Conservation (phyloP, 768 basidiomycete genomes). For the Leucocoprinus sp. region DNA sequence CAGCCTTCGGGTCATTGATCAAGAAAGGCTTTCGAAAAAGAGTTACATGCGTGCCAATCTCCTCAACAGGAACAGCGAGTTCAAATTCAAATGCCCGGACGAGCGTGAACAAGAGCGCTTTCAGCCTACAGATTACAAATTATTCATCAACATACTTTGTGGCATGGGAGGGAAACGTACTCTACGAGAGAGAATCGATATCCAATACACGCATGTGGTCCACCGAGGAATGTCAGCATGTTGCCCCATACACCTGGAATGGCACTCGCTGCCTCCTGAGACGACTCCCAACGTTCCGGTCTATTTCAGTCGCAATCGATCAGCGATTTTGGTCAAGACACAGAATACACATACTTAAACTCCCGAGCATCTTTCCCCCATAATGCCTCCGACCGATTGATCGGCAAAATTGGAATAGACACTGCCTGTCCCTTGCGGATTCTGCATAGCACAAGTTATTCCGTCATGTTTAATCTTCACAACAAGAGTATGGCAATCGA, state of each 20-base stretch:
- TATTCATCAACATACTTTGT: not conserved
- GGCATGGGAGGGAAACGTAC: slow-evolving; percentile 23
- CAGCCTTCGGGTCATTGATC: slow-evolving; percentile 30
- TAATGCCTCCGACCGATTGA: slow-evolving; percentile 44
- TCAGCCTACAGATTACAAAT: slow-evolving; percentile 18
- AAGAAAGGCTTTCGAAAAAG: slow-evolving; percentile 40
- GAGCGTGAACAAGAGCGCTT: slow-evolving; percentile 24
- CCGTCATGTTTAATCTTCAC: not conserved
- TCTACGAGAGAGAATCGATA: slow-evolving; percentile 57
- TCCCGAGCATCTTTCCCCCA: slow-evolving; percentile 59
- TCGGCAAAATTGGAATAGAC: slow-evolving; percentile 39
- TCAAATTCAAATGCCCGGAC: slow-evolving; percentile 38
- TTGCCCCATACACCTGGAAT: slow-evolving; percentile 59
- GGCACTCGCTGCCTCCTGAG: slow-evolving; percentile 32
- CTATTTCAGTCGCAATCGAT: slow-evolving; percentile 22
- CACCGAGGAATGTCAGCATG: slow-evolving; percentile 54
- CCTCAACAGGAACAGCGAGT: slow-evolving; percentile 34
- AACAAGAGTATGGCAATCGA: not conserved
- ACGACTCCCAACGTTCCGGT: slow-evolving; percentile 54
- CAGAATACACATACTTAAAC: slow-evolving; percentile 37
- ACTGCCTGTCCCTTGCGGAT: slow-evolving; percentile 38
- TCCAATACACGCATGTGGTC: slow-evolving; percentile 59
- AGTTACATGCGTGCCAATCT: slow-evolving; percentile 25
- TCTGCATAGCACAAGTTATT: slow-evolving; percentile 21
- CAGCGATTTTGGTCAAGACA: not conserved